Percentiles rank a stretch among this genome's conserved stretches.
phyloP scores from a whole-genome alignment of 192 early-diverging fungal species.

The Podila verticillata region DNA sequence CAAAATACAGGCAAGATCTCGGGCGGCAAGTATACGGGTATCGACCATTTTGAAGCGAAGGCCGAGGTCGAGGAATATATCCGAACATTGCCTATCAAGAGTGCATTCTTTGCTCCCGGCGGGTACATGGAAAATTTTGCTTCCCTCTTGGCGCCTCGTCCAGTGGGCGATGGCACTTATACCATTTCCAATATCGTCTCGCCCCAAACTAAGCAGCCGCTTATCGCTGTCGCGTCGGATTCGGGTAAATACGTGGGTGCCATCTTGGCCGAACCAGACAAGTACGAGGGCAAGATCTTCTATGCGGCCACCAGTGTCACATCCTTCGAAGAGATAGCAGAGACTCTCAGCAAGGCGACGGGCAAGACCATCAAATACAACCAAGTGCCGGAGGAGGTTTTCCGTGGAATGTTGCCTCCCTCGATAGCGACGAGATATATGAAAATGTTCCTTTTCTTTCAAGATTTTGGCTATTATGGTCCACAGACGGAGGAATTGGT shows the following conservation, averaged over 20 bases:
- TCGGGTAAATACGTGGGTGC: no score
- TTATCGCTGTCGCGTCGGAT: no score
- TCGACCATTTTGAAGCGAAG: constrained; percentile 5
- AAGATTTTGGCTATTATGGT: constrained; percentile 11
- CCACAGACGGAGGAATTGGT: constrained; percentile 1
- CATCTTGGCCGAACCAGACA: constrained; percentile 4
- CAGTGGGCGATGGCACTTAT: no score
- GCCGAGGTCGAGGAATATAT: constrained; percentile 2
- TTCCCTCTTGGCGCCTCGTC: no score
- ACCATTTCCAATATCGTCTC: no score
- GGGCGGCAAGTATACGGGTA: background rate
- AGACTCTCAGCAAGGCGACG: constrained; percentile 4
- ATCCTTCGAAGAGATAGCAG: constrained; percentile 2
- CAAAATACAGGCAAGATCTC: constrained; percentile 2
- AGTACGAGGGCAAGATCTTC: constrained; percentile 18
- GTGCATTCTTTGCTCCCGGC: no score
- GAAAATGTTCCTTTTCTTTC: background rate
- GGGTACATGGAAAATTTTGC: no score
- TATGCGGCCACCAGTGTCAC: background rate
- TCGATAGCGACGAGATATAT: background rate
- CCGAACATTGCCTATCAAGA: no score
- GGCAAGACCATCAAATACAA: constrained; percentile 21
- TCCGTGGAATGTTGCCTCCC: constrained; percentile 8
- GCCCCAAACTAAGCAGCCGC: no score
- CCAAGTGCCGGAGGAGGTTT: constrained; percentile 2